Evolutionary conservation across 805 yeast genomes (phyloP), one percentile per base, ranked within the genome.

Genomic region (Candida jianshihensis): DNA sequence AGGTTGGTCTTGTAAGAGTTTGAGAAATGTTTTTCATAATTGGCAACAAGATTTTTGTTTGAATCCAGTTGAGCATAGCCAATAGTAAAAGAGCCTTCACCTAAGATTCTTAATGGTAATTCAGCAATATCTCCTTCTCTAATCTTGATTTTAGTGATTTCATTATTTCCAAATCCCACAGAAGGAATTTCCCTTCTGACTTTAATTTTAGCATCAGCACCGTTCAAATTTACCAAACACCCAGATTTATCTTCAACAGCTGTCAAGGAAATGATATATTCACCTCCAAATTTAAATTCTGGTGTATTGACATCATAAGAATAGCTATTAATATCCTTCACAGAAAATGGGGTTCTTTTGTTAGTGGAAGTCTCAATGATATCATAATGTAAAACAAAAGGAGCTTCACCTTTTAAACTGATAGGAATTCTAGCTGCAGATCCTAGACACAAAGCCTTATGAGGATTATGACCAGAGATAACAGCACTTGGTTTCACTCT

Each of bases 231-330:
- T n/a, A 85, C 90, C 16, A 71, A 68, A 60, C 99, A 92, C 1
- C 79, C 78, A 10, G 83, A 73, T n/a, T 74, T 69, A 54, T 92
- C 99, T 17, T 69, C 70, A 3, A 85, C 75, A 10, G 84, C 70
- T 3, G 73, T 68, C 42, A 92, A 54, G 2, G 76, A 66, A 1
- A 90, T 58, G 19, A 71, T 70, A 54, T 76, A 88, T n/a, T 72
- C 69, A 4, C 96, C 96, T 16, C 96, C 95, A 17, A 64, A 60
- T 2, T 56, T 55, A 36, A 84, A 68, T 1, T 60, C 51, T 1
- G 85, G 81, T 0, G 86, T 73, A 8, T 55, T 47, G n/a, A 87
- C 67, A 1, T 51, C 47, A 38, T 66, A 65, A 1, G 47, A 43
- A 37, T 63, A 54, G 1, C 53, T 56, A 3, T 46, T 47, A 31